Percentiles rank a stretch among this genome's conserved stretches.
Evolutionary conservation across 257 asterid species (phyloP).

Genomic region (Nicotiana benthamiana): DNA sequence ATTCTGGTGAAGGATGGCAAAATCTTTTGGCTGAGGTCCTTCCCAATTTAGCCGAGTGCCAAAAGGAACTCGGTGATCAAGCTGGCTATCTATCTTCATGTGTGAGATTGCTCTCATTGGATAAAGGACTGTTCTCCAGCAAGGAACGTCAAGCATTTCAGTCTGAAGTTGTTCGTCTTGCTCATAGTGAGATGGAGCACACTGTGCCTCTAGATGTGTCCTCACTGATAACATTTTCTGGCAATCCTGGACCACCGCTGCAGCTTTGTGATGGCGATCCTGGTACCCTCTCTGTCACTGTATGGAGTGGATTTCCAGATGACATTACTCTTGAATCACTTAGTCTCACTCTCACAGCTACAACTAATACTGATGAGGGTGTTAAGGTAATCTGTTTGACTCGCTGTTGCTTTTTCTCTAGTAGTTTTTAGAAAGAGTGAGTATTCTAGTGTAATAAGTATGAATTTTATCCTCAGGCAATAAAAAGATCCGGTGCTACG

Average conservation of each 20-base stretch:
- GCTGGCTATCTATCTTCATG: slow-evolving; percentile 97
- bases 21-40: slow-evolving; percentile 93
- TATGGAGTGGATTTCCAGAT: slow-evolving; percentile 98
- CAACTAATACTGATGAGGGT: slow-evolving; percentile 87
- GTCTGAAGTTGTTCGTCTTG: slow-evolving; percentile 90
- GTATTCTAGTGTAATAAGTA: slow-evolving; percentile 12
- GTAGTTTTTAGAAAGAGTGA: neutral
- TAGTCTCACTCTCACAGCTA: slow-evolving; percentile 80
- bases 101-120: slow-evolving; percentile 89
- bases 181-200: slow-evolving; percentile 92
- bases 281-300: slow-evolving; percentile 71
- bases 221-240: slow-evolving; percentile 87
- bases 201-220: slow-evolving; percentile 97
- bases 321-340: slow-evolving; percentile 93
- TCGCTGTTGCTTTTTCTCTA: neutral
- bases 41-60: slow-evolving; percentile 94
- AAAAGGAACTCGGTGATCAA: slow-evolving; percentile 84
- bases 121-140: slow-evolving; percentile 66
- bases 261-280: slow-evolving; percentile 98
- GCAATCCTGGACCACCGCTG: slow-evolving; percentile 85
- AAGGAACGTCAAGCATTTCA: slow-evolving; percentile 95
- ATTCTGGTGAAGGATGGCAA: slow-evolving; percentile 99
- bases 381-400: slow-evolving; percentile 61
- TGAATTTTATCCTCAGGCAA: slow-evolving; percentile 43
- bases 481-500: slow-evolving; percentile 71